Evolutionary conservation across 805 yeast species (phyloP), one percentile per base, ranked within the genome.

Genomic region (Wickerhamiella alocasiicola): DNA sequence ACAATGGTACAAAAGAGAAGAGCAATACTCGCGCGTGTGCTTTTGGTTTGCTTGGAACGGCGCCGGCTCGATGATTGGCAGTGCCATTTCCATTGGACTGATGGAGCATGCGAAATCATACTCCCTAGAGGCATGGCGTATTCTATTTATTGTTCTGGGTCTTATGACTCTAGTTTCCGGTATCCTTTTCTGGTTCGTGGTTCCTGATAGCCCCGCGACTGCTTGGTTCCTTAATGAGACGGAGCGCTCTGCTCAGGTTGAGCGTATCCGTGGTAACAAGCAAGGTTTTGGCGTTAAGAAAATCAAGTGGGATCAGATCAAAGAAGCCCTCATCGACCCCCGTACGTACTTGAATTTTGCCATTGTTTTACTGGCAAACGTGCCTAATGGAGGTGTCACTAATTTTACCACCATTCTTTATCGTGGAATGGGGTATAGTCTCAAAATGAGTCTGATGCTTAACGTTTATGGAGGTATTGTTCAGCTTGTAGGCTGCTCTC

Each of bases 131-230:
- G 59, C 60, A 13, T 78, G 81, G 80, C 68, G 70, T 49, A 52
- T 75, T 15, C 67, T 74, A 42, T 69, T 67, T 56, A 65, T 76
- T 24, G 68, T 74, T 39, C 64, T 71, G 39, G 83, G 81, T 38
- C 69, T 74, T 7, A 53, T 71, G 27, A 71, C 81, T 0, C 57
- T 74, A 15, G 18, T 67, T 16, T 45, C 65, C 28, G 60, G 59
- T 3, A 25, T 52, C 16, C 26, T 47, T 9, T 31, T 47, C 23
- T 13, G 39, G 12, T 19, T 57, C 31, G 46, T 40, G 19, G 36
- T 78, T 26, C 81, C 81, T 11, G 77, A 73, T 47, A 55, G 61
- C 21, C 81, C 81, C 38, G 44, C 44, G 9, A 55, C 57, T 17
- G 73, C 75, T 3, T 65, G 70, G 64, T 65, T 66, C 41, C 57